phyloP scores from a whole-genome alignment of 441 rosid species.

The Euphorbia schlechtendalii region DNA sequence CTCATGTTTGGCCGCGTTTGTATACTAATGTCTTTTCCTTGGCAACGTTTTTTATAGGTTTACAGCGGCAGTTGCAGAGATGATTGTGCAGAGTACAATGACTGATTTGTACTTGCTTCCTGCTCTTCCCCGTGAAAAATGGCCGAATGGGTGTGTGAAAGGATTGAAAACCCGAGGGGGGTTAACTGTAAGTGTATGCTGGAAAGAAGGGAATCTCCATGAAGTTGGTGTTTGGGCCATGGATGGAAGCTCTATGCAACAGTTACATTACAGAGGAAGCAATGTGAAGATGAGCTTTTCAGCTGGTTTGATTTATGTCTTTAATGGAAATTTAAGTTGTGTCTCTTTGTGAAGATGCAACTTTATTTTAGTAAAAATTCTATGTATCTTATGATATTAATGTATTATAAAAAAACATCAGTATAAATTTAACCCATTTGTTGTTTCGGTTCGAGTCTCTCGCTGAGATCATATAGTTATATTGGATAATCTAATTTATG shows the following conservation, averaged over 20 bases:
- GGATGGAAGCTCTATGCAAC: constrained; percentile 25
- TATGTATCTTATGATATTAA: no score
- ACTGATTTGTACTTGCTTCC: constrained; percentile 76
- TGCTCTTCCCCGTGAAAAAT: constrained; percentile 71
- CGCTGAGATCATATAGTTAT: no score
- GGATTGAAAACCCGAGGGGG: constrained; percentile 81
- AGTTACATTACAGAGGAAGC: constrained; percentile 52
- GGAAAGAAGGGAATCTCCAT: constrained; percentile 73
- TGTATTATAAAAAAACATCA: no score
- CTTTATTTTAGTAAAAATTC: no score
- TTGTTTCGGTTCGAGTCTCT: no score
- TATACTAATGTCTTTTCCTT: not conserved
- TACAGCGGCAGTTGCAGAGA: constrained; percentile 78
- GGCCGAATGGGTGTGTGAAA: constrained; percentile 62
- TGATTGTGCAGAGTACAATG: constrained; percentile 76
- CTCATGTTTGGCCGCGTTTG: not conserved
- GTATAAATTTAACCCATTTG: no score
- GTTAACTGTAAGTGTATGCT: constrained; percentile 51
- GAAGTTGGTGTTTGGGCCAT: constrained; percentile 45
- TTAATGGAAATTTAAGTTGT: constrained; percentile 23
- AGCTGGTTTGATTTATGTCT: constrained; percentile 26
- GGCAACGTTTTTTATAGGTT: constrained; percentile 37
- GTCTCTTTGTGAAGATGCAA: no score
- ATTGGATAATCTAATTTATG: no score
- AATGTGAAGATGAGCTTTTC: constrained; percentile 29